Percentiles rank a stretch among this genome's conserved stretches.
These are phyloP conservation scores for Eucalyptus erythrocorys DNA, from an alignment of 345 rosid genomes.

Conservation along the genomic window DNA sequence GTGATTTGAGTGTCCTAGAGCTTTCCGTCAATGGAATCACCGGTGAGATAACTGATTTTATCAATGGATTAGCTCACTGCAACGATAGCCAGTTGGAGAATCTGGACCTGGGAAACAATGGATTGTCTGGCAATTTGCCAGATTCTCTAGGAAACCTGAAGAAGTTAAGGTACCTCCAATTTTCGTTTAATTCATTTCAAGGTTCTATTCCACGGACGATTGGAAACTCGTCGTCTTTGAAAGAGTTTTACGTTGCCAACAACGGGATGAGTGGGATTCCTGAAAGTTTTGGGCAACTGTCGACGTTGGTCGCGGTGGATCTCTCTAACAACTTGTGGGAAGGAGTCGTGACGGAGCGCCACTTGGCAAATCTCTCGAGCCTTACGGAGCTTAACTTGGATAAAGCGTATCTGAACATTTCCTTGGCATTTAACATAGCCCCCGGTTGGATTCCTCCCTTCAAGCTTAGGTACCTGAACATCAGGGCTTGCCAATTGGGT, in stretches of 20 bases:
- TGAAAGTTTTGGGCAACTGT: neutral
- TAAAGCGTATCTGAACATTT: neutral
- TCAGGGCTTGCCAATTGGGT: neutral
- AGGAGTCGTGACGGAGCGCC: neutral
- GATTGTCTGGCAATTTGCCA: rapidly evolving
- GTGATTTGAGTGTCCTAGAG: neutral
- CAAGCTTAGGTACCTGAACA: neutral
- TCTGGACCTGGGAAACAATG: neutral
- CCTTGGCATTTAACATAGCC: neutral
- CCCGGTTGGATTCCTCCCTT: neutral
- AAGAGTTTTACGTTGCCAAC: neutral
- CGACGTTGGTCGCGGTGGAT: neutral
- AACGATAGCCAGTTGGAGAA: neutral
- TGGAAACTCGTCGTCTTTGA: neutral
- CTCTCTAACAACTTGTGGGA: neutral
- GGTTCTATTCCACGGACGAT: neutral
- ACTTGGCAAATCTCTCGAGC: neutral
- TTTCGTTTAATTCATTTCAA: neutral
- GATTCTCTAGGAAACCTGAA: neutral
- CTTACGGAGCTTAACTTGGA: neutral
- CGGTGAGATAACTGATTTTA: neutral
- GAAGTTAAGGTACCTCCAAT: neutral
- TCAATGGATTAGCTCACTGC: neutral
- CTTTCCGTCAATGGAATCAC: neutral
- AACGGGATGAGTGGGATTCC: neutral